Conservation (phyloP, 352 stramenopile genomes). For the Phytophthora pistaciae region DNA sequence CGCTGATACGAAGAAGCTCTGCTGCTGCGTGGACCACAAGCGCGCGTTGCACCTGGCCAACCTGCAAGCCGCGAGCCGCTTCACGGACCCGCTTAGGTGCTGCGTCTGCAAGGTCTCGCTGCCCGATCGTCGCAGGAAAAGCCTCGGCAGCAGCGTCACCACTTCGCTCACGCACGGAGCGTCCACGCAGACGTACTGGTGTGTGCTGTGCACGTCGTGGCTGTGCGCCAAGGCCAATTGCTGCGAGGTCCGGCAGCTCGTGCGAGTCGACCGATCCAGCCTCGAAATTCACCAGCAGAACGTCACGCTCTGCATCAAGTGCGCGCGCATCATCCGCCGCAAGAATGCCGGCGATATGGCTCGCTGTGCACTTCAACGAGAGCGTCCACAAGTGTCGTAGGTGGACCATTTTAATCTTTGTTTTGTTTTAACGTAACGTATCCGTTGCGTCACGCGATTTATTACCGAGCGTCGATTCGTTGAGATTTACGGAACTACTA, state of each 20-base stretch:
- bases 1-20: neutral
- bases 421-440: neutral
- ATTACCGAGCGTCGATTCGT: too few relatives aligned
- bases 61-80: neutral
- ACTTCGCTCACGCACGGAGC: neutral
- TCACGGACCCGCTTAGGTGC: neutral
- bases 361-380: neutral
- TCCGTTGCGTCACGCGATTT: too few relatives aligned
- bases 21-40: slow-evolving; percentile 1
- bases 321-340: neutral
- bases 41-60: neutral
- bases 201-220: slow-evolving; percentile 1
- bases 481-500: too few relatives aligned
- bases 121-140: slow-evolving; percentile 1
- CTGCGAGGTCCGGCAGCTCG: neutral
- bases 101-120: neutral
- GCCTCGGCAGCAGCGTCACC: neutral
- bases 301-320: neutral
- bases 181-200: neutral
- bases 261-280: neutral
- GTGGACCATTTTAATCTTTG: neutral
- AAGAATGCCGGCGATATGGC: neutral
- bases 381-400: neutral
- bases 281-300: neutral
- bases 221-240: neutral